Evolutionary conservation across 2,329 filamentous ascomycete species (phyloP).

Genomic region (Botrytis hyacinthi): DNA sequence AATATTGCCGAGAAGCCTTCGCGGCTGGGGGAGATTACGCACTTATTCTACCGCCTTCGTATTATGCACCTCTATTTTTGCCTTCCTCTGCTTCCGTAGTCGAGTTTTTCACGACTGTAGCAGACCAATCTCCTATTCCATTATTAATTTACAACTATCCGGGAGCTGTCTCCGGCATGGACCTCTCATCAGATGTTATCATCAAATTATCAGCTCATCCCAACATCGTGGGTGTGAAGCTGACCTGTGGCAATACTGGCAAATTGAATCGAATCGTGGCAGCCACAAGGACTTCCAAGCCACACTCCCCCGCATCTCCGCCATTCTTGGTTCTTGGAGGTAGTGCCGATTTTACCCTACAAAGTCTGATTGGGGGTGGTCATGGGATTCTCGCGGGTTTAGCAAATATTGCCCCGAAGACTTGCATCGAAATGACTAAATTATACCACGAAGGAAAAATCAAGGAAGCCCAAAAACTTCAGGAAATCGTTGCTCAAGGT

Average conservation of each 20-base stretch:
- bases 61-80: conserved; percentile 60
- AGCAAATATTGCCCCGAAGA: conserved; percentile 66
- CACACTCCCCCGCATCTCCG: conserved; percentile 27
- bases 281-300: conserved; percentile 56
- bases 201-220: conserved; percentile 75
- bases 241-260: conserved; percentile 80
- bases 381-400: conserved; percentile 70
- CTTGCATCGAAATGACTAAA: conserved; percentile 60
- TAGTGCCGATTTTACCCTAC: conserved; percentile 71
- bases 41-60: conserved; percentile 65
- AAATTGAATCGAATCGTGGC: conserved; percentile 57
- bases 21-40: conserved; percentile 64
- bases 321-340: conserved; percentile 70
- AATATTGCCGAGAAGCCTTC: conserved; percentile 61
- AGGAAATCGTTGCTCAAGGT: conserved; percentile 61
- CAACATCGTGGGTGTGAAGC: conserved; percentile 87
- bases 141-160: conserved; percentile 90
- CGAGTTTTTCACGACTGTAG: conserved; percentile 59
- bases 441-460: conserved; percentile 59
- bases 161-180: conserved; percentile 79
- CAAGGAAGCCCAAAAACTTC: conserved; percentile 60
- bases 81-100: conserved; percentile 49
- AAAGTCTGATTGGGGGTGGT: conserved; percentile 67
- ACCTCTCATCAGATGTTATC: conserved; percentile 85
- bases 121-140: conserved; percentile 69